A percentile compares a stretch with the other conserved stretches of the same genome.
Conservation (phyloP, 495 filamentous ascomycete species). For the Tuber umbilicatum region DNA sequence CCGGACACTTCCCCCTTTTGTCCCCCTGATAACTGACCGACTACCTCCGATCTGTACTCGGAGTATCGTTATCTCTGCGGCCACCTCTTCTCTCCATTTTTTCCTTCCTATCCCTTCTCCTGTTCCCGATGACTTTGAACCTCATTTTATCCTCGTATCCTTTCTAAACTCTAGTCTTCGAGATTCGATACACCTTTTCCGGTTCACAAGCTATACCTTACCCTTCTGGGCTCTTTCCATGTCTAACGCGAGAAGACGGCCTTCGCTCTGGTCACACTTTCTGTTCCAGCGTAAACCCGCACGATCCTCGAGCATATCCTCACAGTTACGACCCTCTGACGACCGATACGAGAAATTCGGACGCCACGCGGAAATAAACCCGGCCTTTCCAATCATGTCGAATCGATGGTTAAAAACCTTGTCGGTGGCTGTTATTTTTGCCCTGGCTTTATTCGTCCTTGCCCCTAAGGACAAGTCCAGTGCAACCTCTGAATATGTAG, state of each 20-base stretch:
- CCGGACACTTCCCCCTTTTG: neutral
- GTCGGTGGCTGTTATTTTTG: constrained; percentile 54
- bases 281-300: constrained; percentile 38
- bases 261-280: constrained; percentile 40
- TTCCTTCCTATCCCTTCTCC: neutral
- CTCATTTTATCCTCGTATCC: neutral
- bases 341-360: constrained; percentile 49
- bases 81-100: neutral
- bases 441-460: constrained; percentile 57
- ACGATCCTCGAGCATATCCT: constrained; percentile 39
- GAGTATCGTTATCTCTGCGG: neutral
- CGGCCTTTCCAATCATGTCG: constrained; percentile 43
- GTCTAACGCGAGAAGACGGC: constrained; percentile 40
- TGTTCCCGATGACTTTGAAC: neutral
- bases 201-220: neutral
- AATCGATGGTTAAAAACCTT: constrained; percentile 59
- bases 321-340: constrained; percentile 37
- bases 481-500: neutral
- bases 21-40: neutral
- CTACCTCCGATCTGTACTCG: neutral
- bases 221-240: constrained; percentile 28
- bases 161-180: neutral
- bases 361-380: constrained; percentile 38
- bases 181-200: neutral
- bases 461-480: constrained; percentile 48